Conservation (phyloP, 2,329 filamentous ascomycete species). For the Curvularia sp. region DNA sequence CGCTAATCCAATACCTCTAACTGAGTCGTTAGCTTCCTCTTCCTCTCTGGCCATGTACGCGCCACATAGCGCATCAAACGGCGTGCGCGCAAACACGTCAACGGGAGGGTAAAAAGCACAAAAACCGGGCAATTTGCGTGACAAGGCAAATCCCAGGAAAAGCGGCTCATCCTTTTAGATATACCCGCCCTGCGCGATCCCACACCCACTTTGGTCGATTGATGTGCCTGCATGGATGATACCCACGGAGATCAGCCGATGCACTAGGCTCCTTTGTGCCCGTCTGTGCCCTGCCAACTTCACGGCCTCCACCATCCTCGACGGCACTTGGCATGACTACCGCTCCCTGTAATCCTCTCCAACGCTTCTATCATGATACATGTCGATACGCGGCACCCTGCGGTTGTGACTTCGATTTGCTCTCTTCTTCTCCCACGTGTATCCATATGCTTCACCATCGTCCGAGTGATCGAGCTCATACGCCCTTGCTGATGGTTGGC, state of each 20-base stretch:
- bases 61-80: constrained; percentile 10
- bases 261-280: constrained; percentile 8
- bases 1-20: background rate
- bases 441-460: background rate
- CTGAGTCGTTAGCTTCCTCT: constrained; percentile 5
- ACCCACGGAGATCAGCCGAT: constrained; percentile 12
- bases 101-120: background rate
- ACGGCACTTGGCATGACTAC: background rate
- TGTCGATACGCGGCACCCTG: background rate
- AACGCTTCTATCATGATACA: background rate
- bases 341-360: background rate
- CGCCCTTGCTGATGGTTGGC: background rate
- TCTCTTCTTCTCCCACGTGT: constrained; percentile 1
- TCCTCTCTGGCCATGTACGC: background rate
- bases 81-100: constrained; percentile 6
- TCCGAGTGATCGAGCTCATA: background rate
- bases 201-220: constrained; percentile 1
- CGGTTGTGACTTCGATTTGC: background rate
- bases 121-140: constrained; percentile 13
- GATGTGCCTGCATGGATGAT: constrained; percentile 9
- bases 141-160: constrained; percentile 9
- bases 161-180: constrained; percentile 14
- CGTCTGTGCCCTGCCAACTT: background rate
- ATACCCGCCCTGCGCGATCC: constrained; percentile 26
- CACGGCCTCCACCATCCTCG: background rate